These are phyloP conservation scores for Verticillium longisporum DNA, from an alignment of 2,329 filamentous ascomycete genomes.

Conservation along the genomic window DNA sequence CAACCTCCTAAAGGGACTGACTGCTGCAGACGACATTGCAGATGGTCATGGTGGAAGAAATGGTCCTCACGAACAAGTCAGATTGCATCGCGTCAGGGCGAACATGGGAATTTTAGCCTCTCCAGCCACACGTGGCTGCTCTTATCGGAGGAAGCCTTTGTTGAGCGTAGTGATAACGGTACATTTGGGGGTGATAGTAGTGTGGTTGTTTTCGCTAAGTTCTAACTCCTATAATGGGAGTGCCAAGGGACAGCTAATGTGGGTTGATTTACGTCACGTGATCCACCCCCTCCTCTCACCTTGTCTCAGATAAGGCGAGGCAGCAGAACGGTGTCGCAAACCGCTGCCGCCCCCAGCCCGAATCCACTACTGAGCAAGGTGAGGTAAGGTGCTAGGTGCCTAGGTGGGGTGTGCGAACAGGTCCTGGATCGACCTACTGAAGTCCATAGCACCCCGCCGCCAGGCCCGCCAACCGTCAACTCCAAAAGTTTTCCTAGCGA, in stretches of 20 bases:
- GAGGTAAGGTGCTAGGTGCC: background rate
- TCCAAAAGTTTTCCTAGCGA: conserved; percentile 1
- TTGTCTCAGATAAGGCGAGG: conserved; percentile 5
- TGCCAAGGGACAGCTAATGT: no score
- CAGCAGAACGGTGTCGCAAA: conserved; percentile 4
- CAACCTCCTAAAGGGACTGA: conserved; percentile 3
- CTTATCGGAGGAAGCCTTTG: background rate
- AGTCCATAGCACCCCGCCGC: background rate
- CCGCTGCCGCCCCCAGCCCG: background rate
- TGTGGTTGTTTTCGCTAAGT: no score
- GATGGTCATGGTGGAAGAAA: background rate
- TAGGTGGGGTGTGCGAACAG: background rate
- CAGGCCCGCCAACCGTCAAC: conserved; percentile 1
- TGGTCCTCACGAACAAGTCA: background rate
- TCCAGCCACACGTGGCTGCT: conserved; percentile 7
- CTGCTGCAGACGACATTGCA: conserved; percentile 7
- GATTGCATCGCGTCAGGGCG: background rate
- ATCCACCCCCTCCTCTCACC: no score
- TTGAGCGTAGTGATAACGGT: no score
- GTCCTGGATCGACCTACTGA: background rate
- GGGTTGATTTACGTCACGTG: no score
- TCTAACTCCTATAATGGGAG: no score
- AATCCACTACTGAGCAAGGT: background rate
- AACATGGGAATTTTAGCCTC: conserved; percentile 1
- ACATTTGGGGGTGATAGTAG: no score